Percentiles rank a stretch among this genome's conserved stretches.
Conservation (phyloP, 768 basidiomycete species). For the Sarcodon aspratus region DNA sequence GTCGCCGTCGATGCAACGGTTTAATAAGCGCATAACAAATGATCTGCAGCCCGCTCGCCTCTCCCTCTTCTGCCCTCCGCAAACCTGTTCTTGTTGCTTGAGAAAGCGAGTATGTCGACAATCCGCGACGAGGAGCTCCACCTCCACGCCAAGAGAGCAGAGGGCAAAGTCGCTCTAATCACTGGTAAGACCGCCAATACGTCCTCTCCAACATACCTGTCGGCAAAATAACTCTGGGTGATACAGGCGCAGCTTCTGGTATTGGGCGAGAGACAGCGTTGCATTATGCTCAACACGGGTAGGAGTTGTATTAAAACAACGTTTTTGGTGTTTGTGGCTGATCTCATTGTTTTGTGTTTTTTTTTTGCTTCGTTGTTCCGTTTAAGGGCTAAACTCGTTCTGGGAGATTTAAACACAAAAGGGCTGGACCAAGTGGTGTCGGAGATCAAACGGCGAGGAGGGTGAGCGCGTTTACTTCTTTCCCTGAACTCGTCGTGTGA, state of each 20-base stretch:
- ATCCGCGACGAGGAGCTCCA: slow-evolving; percentile 11
- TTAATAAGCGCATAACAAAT: too few species aligned
- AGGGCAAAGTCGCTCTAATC: slow-evolving; percentile 14
- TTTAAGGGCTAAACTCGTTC: slow-evolving; percentile 5
- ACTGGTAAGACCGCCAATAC: slow-evolving; percentile 8
- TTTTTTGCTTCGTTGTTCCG: neutral
- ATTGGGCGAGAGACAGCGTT: slow-evolving; percentile 15
- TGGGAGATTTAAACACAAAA: slow-evolving; percentile 1
- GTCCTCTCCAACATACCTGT: neutral
- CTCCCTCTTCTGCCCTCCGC: too few species aligned
- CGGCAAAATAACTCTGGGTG: neutral
- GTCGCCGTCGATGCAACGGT: too few species aligned
- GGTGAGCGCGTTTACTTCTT: slow-evolving; percentile 4
- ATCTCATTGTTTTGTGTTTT: neutral
- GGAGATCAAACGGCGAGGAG: slow-evolving; percentile 4
- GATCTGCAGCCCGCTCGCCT: too few species aligned
- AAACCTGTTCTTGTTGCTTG: too few species aligned
- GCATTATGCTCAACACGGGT: slow-evolving; percentile 13
- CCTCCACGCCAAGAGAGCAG: slow-evolving; percentile 10
- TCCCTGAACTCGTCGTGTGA: neutral
- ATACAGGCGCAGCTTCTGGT: slow-evolving; percentile 12
- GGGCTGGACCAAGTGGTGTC: slow-evolving; percentile 1
- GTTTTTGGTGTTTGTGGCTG: neutral
- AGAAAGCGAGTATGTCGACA: slow-evolving; percentile 7
- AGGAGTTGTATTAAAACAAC: neutral